Evolutionary conservation across 2,329 filamentous ascomycete species (phyloP).

Genomic region (Neofusicoccum umdonicola): DNA sequence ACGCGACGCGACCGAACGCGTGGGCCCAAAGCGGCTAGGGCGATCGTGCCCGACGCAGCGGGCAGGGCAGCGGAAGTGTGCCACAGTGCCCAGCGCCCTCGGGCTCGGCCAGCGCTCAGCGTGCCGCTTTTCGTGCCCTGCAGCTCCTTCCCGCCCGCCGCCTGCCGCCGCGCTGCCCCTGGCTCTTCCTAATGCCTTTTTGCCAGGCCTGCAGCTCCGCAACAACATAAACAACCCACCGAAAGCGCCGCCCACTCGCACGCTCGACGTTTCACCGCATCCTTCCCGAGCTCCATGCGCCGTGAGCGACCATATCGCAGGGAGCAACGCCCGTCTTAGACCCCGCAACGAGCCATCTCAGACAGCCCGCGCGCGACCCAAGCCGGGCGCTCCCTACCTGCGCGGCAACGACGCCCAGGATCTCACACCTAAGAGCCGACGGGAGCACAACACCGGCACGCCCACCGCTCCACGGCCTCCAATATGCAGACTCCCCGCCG

Average conservation of each 20-base stretch:
- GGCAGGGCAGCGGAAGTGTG: not conserved
- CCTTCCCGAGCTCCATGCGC: conserved; percentile 5
- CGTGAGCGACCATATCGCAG: not conserved
- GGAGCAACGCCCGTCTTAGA: conserved; percentile 7
- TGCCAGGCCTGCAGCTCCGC: not conserved
- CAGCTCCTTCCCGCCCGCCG: conserved; percentile 1
- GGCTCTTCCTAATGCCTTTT: not conserved
- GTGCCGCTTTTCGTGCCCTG: conserved; percentile 2
- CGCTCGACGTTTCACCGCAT: not conserved
- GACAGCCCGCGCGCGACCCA: not conserved
- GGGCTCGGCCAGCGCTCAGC: not conserved
- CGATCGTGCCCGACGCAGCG: not conserved
- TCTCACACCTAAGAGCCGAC: not conserved
- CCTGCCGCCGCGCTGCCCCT: not conserved
- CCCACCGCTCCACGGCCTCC: not conserved
- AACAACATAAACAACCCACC: conserved; percentile 13
- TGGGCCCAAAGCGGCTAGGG: not conserved
- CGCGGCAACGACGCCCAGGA: not conserved
- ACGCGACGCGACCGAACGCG: not conserved
- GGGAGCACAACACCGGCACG: conserved; percentile 4
- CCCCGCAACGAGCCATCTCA: not conserved
- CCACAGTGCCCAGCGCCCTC: not conserved
- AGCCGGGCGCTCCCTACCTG: conserved; percentile 14
- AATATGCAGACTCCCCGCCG: conserved; percentile 37
- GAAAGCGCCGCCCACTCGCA: not conserved